Evolutionary conservation across 1,284 basidiomycete genomes (phyloP).

Genomic region (Caloboletus inedulis): DNA sequence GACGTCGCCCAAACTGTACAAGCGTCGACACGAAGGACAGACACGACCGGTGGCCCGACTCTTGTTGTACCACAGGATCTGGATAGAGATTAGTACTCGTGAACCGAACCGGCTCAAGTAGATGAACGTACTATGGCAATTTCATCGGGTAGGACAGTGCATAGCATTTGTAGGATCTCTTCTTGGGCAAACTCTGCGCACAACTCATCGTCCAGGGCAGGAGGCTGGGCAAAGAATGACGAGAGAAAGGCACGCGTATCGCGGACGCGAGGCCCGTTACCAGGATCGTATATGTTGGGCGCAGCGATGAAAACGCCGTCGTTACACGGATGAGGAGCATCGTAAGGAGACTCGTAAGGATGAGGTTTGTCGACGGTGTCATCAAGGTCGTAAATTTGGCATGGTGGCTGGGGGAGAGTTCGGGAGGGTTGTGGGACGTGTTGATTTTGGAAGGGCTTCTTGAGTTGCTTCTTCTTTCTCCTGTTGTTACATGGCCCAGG

Average conservation of each 20-base stretch:
- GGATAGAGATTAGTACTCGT: not conserved
- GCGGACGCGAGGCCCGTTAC: constrained; percentile 70
- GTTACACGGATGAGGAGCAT: constrained; percentile 4
- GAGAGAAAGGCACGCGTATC: constrained; percentile 57
- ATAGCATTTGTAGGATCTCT: constrained; percentile 69
- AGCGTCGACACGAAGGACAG: constrained; percentile 70
- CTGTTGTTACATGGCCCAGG: constrained; percentile 47
- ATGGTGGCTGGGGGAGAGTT: not conserved
- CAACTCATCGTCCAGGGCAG: constrained; percentile 55
- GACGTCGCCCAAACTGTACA: constrained; percentile 65
- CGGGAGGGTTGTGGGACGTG: not conserved
- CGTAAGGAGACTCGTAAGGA: not conserved
- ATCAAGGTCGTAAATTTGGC: constrained; percentile 8
- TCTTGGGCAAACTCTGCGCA: constrained; percentile 72
- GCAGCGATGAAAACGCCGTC: constrained; percentile 30
- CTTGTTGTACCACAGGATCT: constrained; percentile 86
- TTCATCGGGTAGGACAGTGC: constrained; percentile 65
- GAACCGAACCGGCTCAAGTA: not conserved
- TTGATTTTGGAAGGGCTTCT: constrained; percentile 17
- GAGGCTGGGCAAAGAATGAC: constrained; percentile 62
- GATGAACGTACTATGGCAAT: constrained; percentile 54
- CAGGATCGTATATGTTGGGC: constrained; percentile 70
- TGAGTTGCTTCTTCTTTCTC: constrained; percentile 40
- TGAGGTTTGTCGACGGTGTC: constrained; percentile 5
- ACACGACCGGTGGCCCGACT: constrained; percentile 62